Base-by-base conservation (phyloP, 352 stramenopile species). In the Phytopythium vexans region DNA sequence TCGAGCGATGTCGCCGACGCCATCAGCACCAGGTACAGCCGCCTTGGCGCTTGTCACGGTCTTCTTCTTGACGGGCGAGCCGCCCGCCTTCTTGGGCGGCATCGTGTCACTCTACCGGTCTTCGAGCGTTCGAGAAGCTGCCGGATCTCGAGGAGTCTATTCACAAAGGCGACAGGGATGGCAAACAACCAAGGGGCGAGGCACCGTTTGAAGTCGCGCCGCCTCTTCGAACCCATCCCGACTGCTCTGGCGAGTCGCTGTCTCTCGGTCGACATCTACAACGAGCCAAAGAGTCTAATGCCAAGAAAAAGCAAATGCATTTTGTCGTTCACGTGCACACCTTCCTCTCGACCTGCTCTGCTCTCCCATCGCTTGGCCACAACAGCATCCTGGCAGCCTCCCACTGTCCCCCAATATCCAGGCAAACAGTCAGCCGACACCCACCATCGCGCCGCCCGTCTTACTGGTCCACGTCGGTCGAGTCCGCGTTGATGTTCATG, bases 401-500 rank as follows among this genome's bases (percentile, higher is more conserved):
- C 21, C 21, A 27, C 21, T 27, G 21, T 27, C 21, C 21, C 21
- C 21, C 21, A 27, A 27, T 27, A 27, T 27, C 21, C 21, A 27
- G 21, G 21, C 21, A 27, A 27, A 27, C 1, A 27, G 21, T 27
- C 21, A 27, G 21, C 21, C 21, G 21, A 1, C 41, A 31, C 35
- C 44, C 39, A 44, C 45, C 54, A 41, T 37, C 38, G 48, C 35
- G 36, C 36, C 50, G 21, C 41, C 33, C 40, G 42, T 42, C 47
- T 86, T 88, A 96, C 70, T 97, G 94, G 66, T 98, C 93, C 53
- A 91, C 88, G 52, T 98, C 92, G 32, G 96, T 97, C 66, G 85
- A 88, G 72, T 98, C 93, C 47, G 93, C 93, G 76, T 97, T 98
- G 72, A 98, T 98, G 73, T 88, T 98, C 89, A 99, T 98, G 77